Percentiles rank a stretch among this genome's conserved stretches.
Evolutionary conservation across 2,329 filamentous ascomycete genomes (phyloP).

Genomic region (Talaromyces sp.): DNA sequence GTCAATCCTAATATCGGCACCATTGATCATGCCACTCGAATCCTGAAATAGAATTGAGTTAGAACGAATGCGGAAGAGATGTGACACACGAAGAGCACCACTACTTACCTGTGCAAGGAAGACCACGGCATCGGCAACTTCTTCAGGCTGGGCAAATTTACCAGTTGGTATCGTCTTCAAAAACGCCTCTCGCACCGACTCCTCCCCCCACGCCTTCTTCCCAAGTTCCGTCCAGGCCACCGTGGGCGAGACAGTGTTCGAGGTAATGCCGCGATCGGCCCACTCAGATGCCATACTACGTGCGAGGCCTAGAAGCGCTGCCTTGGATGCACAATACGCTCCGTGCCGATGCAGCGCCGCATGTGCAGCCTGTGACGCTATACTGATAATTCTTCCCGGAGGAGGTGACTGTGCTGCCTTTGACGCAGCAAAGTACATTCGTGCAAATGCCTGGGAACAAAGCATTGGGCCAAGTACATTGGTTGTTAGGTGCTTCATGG

Average conservation of each 20-base stretch:
- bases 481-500: conserved; percentile 38
- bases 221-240: conserved; percentile 45
- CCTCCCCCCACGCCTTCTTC: conserved; percentile 38
- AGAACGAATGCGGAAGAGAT: neutral
- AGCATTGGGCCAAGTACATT: conserved; percentile 44
- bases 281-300: conserved; percentile 45
- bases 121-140: conserved; percentile 35
- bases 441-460: conserved; percentile 42
- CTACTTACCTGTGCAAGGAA: conserved; percentile 33
- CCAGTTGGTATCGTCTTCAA: conserved; percentile 35
- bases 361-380: conserved; percentile 45
- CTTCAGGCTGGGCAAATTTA: conserved; percentile 34
- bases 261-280: conserved; percentile 41
- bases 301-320: conserved; percentile 40
- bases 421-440: conserved; percentile 32
- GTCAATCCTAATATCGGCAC: conserved; percentile 36
- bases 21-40: conserved; percentile 38
- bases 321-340: conserved; percentile 46
- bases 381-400: conserved; percentile 42
- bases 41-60: conserved; percentile 20
- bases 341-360: conserved; percentile 42
- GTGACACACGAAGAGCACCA: neutral
- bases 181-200: conserved; percentile 30
- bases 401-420: conserved; percentile 19
- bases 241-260: conserved; percentile 43